These are phyloP conservation scores for Aspergillus novoparasiticus DNA, from an alignment of 2,329 filamentous ascomycete species.

Conservation along the genomic window DNA sequence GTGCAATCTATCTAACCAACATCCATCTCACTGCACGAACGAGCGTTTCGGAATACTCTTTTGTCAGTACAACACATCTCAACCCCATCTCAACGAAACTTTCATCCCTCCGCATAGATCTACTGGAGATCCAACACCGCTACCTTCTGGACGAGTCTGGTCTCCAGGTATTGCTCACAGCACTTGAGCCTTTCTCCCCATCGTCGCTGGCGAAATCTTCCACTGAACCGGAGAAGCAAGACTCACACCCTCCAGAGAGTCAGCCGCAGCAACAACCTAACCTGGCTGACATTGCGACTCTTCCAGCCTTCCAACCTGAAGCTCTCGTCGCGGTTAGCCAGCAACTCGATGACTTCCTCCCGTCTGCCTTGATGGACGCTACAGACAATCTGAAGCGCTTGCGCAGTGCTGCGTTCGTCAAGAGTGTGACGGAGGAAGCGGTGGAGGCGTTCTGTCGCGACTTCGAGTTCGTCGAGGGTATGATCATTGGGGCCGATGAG, in stretches of 20 bases:
- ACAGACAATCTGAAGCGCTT: conserved; percentile 77
- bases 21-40: conserved; percentile 46
- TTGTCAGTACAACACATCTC: conserved; percentile 63
- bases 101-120: conserved; percentile 48
- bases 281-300: conserved; percentile 56
- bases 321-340: conserved; percentile 70
- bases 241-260: conserved; percentile 20
- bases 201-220: conserved; percentile 14
- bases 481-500: conserved; percentile 63
- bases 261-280: conserved; percentile 44
- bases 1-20: conserved; percentile 55
- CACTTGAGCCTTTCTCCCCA: conserved; percentile 51
- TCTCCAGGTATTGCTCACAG: conserved; percentile 64
- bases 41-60: conserved; percentile 52
- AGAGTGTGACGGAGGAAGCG: conserved; percentile 78
- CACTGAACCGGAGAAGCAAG: conserved; percentile 5
- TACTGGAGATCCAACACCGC: conserved; percentile 68
- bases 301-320: conserved; percentile 62
- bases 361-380: conserved; percentile 90
- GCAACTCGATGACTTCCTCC: conserved; percentile 83
- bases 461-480: conserved; percentile 71
- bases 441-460: conserved; percentile 81
- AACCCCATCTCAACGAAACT: conserved; percentile 58
- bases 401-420: conserved; percentile 70
- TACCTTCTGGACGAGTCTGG: conserved; percentile 79